Evolutionary conservation across 2,329 filamentous ascomycete genomes (phyloP), one percentile per base, ranked within the genome.

Genomic region (Talaromyces sp.): DNA sequence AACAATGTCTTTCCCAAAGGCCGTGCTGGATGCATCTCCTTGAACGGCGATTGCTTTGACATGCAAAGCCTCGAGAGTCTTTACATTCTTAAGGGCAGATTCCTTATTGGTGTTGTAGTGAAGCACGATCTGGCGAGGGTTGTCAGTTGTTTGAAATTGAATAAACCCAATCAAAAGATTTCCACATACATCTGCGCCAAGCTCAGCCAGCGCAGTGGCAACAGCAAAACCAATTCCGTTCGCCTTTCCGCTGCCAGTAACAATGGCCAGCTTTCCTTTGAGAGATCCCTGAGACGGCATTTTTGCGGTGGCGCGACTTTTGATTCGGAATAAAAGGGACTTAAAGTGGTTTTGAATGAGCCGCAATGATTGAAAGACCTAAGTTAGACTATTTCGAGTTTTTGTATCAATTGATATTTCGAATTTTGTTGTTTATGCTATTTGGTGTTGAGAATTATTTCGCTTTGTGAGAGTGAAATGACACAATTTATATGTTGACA

Each of bases 1-100:
- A 38, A 66, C 57, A 17, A 66, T 51, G 26, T 57, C 58, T 24
- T 31, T 52, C 12, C 48, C 48, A n/a, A 57, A 57, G 1, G 35
- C 24, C 10, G 31, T 27, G 26, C 38, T 21, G 12, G 41, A 32
- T 21, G 55, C 55, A 50, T 57, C 26, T 3, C 17, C 38, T 19
- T 57, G 55, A 41, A 57, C 41, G 7, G 55, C 55, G 17, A 32
- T 50, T 7, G 55, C 38, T 57, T 51, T 48, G 41, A 57, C 32
- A n/a, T 32, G 26, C 7, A 41, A 11, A 7, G 2, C 6, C 35
- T 58, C 29, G 19, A 58, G 9, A 8, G 27, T 24, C 19, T 58
- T 58, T 2, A 58, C 56, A 19, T 24, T 53, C 24, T 53, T 12
- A 5, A 41, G 48, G 14, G 56, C 56, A 32, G 56, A 17, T n/a